A percentile compares a stretch with the other conserved stretches of the same genome.
Conservation (phyloP, 2,329 filamentous ascomycete species). For the Sporothrix globosa region DNA sequence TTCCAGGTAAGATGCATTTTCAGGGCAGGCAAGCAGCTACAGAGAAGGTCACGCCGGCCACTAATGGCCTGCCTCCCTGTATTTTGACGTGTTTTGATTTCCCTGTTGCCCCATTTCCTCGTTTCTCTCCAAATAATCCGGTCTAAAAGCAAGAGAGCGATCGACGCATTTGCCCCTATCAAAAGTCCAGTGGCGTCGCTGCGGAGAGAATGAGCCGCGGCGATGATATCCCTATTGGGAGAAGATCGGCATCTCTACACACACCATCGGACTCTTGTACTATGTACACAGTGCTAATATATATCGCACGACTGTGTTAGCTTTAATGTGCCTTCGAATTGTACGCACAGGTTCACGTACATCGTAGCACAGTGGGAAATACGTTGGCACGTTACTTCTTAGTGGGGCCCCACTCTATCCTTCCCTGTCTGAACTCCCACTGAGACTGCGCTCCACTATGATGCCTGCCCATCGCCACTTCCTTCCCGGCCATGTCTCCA, state of each 20-base stretch:
- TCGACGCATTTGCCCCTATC: constrained; percentile 21
- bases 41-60: background rate
- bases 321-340: background rate
- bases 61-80: background rate
- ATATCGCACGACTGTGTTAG: background rate
- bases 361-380: background rate
- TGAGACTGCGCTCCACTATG: background rate
- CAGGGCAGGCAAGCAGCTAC: background rate
- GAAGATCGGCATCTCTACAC: constrained; percentile 13
- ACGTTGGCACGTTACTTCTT: background rate
- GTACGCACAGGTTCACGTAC: no score
- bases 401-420: background rate
- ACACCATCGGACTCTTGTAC: background rate
- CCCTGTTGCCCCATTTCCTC: background rate
- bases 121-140: background rate
- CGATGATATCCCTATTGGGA: background rate
- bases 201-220: constrained; percentile 9
- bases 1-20: background rate
- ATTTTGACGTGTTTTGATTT: background rate
- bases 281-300: background rate
- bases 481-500: background rate
- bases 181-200: background rate
- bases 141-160: constrained; percentile 1
- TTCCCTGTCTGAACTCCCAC: background rate
- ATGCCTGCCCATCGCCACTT: background rate